A percentile compares a stretch with the other conserved stretches of the same genome.
Conservation (phyloP, 768 basidiomycete species). For the Podaxis mareebaensis region DNA sequence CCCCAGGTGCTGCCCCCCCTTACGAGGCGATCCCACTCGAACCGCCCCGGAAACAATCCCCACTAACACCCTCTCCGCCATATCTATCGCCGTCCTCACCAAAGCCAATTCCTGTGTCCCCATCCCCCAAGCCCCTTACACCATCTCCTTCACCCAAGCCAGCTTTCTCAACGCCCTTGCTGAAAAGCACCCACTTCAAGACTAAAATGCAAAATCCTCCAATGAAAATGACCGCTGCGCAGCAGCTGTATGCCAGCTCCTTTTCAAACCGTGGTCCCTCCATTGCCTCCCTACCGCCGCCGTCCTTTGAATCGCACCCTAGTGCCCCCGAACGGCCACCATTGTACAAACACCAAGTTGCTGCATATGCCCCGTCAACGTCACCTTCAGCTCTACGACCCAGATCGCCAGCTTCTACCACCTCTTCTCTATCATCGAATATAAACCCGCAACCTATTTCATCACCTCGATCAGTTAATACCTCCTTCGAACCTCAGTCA, state of each 20-base stretch:
- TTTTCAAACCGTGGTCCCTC: constrained; percentile 4
- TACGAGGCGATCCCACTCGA: background rate
- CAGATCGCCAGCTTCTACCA: constrained; percentile 4
- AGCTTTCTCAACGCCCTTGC: background rate
- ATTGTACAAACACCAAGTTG: constrained; percentile 8
- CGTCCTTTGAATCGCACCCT: background rate
- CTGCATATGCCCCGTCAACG: background rate
- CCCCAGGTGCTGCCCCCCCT: constrained; percentile 2
- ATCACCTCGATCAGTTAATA: background rate
- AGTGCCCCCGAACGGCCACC: background rate
- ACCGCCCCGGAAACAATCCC: background rate
- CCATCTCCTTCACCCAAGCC: background rate
- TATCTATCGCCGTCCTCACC: background rate
- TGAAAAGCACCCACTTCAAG: background rate
- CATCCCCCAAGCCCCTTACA: background rate
- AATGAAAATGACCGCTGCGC: constrained; percentile 16
- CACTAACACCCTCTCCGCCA: background rate
- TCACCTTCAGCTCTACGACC: background rate
- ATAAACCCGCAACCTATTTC: background rate
- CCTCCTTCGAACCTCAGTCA: constrained; percentile 4
- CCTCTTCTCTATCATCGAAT: constrained; percentile 1
- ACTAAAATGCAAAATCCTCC: constrained; percentile 2
- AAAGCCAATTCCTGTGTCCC: background rate
- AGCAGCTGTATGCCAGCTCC: constrained; percentile 21
- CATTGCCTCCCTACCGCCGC: constrained; percentile 3